phyloP scores from a whole-genome alignment of 805 yeast genomes.

The Vanderwaltozyma polyspora region DNA sequence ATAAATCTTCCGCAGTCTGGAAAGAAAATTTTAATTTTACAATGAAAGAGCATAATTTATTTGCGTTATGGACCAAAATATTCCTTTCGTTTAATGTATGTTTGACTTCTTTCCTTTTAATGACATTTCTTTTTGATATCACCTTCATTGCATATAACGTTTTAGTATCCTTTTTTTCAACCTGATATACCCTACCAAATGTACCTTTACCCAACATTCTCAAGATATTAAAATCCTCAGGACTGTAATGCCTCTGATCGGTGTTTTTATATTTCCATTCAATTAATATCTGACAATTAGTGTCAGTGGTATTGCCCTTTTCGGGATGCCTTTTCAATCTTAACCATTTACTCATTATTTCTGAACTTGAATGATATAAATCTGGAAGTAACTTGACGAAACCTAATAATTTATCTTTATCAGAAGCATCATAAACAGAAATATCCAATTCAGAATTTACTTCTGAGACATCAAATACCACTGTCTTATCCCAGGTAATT shows the following conservation, averaged over 20 bases:
- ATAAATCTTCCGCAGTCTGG: conserved; percentile 87
- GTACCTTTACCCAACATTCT: conserved; percentile 91
- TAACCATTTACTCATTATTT: background rate
- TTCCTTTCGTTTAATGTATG: conserved; percentile 97
- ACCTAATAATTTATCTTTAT: conserved; percentile 77
- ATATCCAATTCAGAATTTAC: conserved; percentile 73
- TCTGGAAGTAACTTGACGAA: conserved; percentile 53
- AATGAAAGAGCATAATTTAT: conserved; percentile 78
- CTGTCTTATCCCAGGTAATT: conserved; percentile 67
- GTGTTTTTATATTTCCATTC: conserved; percentile 61
- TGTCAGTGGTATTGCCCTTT: background rate
- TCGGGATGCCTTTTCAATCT: background rate
- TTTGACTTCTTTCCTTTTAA: conserved; percentile 91
- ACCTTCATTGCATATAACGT: conserved; percentile 97
- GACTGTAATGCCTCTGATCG: conserved; percentile 70
- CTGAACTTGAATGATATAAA: background rate
- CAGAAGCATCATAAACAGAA: conserved; percentile 74
- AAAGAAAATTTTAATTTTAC: conserved; percentile 93
- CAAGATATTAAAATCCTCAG: conserved; percentile 86
- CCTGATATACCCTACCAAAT: conserved; percentile 96
- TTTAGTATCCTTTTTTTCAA: conserved; percentile 76
- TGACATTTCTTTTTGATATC: conserved; percentile 84
- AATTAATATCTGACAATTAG: conserved; percentile 29
- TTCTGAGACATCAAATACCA: conserved; percentile 87
- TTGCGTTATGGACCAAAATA: conserved; percentile 83